Conservation (phyloP, 331 rosid species). For the Saraca asoca region DNA sequence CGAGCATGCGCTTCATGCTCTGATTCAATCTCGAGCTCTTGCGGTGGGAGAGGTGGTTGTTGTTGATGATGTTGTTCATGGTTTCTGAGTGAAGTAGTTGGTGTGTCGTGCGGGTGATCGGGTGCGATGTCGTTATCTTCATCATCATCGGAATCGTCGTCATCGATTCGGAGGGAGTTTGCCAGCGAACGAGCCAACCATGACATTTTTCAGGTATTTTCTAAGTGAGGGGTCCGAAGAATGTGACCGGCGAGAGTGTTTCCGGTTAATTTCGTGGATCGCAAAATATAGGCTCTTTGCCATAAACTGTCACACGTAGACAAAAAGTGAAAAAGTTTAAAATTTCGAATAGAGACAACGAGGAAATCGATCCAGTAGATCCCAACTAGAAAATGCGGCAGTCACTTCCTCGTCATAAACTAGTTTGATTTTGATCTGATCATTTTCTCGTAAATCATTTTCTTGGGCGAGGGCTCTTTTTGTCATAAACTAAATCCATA, state of each 20-base stretch:
- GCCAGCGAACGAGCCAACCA: constrained; percentile 85
- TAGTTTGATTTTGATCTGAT: no score
- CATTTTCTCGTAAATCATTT: no score
- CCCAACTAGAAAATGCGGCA: background rate
- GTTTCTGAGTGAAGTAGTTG: constrained; percentile 35
- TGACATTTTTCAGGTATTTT: constrained; percentile 49
- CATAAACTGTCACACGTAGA: background rate
- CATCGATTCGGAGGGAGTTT: constrained; percentile 71
- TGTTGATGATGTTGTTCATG: constrained; percentile 24
- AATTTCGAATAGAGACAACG: background rate
- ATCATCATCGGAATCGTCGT: constrained; percentile 18
- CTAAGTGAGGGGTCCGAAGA: constrained; percentile 16
- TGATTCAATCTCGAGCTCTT: constrained; percentile 32
- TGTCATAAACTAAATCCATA: no score
- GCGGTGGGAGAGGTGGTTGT: constrained; percentile 16
- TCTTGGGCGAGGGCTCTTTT: background rate
- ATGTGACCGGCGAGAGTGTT: constrained; percentile 34
- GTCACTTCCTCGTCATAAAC: no score
- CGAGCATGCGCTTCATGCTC: constrained; percentile 48
- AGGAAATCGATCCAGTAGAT: background rate
- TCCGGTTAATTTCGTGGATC: background rate
- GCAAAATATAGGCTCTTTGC: no score
- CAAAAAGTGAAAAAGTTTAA: background rate
- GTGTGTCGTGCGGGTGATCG: constrained; percentile 21
- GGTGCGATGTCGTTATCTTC: constrained; percentile 49